Percentiles rank a stretch among this genome's conserved stretches.
phyloP scores from a whole-genome alignment of 257 asterid species.

The Oldenlandia corymbosa region DNA sequence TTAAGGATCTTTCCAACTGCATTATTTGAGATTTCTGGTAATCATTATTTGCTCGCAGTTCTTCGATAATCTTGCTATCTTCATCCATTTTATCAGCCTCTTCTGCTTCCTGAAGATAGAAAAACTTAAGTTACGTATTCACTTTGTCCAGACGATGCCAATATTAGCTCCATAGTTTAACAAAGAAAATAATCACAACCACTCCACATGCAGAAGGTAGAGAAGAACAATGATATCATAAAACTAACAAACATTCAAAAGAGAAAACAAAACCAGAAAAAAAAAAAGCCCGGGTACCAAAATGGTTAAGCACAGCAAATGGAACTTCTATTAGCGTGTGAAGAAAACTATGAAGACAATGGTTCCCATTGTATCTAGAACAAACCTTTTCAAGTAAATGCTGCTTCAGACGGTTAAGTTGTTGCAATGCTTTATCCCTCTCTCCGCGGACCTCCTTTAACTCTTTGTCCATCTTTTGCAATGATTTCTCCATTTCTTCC shows the following conservation, averaged over 20 bases:
- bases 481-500: slow-evolving; percentile 59
- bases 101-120: slow-evolving; percentile 70
- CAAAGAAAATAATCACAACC: no score
- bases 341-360: not conserved
- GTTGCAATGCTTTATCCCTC: slow-evolving; percentile 76
- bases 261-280: not conserved
- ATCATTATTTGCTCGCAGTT: slow-evolving; percentile 63
- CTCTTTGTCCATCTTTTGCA: slow-evolving; percentile 74
- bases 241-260: not conserved
- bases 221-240: not conserved
- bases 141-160: not conserved
- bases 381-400: slow-evolving; percentile 92
- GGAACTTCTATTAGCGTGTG: not conserved
- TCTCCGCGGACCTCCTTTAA: slow-evolving; percentile 55
- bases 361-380: not conserved
- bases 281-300: no score
- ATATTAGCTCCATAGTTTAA: not conserved
- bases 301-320: not conserved
- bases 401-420: slow-evolving; percentile 89
- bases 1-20: slow-evolving; percentile 71
- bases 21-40: slow-evolving; percentile 65
- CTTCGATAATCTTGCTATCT: slow-evolving; percentile 88
- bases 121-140: slow-evolving; percentile 7
- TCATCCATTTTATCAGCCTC: slow-evolving; percentile 99
- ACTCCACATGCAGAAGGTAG: not conserved